phyloP scores from a whole-genome alignment of 495 filamentous ascomycete genomes.

The Neurospora hispaniola region DNA sequence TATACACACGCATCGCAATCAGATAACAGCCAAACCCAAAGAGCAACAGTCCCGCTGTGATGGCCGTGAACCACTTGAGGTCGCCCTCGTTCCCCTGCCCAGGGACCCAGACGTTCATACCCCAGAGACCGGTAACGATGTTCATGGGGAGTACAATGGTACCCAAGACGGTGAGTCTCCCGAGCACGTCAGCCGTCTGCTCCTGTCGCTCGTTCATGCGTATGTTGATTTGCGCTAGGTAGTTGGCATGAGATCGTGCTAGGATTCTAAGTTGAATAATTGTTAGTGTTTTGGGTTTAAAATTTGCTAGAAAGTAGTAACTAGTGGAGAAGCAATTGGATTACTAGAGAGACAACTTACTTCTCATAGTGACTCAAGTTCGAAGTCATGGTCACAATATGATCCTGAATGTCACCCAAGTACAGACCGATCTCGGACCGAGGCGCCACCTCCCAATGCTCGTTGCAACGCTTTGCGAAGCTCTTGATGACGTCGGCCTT shows the following conservation, averaged over 20 bases:
- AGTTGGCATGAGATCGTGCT: conserved; percentile 87
- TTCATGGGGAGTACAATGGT: conserved; percentile 98
- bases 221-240: conserved; percentile 87
- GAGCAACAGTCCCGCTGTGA: conserved; percentile 61
- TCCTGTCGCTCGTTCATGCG: conserved; percentile 96
- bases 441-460: conserved; percentile 94
- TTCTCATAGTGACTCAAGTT: conserved; percentile 94
- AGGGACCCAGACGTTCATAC: conserved; percentile 96
- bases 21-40: conserved; percentile 72
- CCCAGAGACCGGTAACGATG: conserved; percentile 96
- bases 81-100: conserved; percentile 58
- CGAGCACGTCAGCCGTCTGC: conserved; percentile 85
- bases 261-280: conserved; percentile 52
- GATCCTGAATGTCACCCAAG: conserved; percentile 95
- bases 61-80: conserved; percentile 50
- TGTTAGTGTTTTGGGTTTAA: conserved; percentile 1
- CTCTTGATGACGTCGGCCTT: conserved; percentile 99
- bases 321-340: neutral
- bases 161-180: conserved; percentile 89
- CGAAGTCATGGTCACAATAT: conserved; percentile 95
- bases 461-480: conserved; percentile 97
- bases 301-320: neutral
- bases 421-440: conserved; percentile 92
- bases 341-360: conserved; percentile 39
- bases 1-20: conserved; percentile 66